A percentile compares a stretch with the other conserved stretches of the same genome.
Evolutionary conservation across 2,329 filamentous ascomycete genomes (phyloP).

Genomic region (Trichoderma harzianum): DNA sequence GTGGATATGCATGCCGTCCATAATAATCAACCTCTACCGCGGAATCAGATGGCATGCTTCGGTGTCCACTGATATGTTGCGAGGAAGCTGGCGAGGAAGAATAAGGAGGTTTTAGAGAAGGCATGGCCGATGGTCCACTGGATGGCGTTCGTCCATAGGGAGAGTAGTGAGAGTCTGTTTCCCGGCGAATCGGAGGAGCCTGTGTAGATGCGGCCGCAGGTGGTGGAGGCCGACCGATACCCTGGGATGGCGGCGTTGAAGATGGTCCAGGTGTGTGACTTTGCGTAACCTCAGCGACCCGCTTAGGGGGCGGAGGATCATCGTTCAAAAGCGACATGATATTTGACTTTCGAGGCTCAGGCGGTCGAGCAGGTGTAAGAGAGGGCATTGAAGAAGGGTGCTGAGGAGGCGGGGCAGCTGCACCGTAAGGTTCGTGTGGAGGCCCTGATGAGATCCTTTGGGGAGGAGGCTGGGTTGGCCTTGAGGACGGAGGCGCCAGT

Average conservation of each 20-base stretch:
- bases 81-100: conserved; percentile 48
- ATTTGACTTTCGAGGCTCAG: conserved; percentile 57
- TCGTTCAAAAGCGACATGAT: conserved; percentile 63
- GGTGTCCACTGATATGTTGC: conserved; percentile 45
- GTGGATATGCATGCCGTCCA: conserved; percentile 35
- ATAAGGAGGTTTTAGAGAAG: conserved; percentile 52
- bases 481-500: conserved; percentile 35
- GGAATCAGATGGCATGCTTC: conserved; percentile 37
- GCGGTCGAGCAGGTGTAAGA: conserved; percentile 38
- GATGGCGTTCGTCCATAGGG: conserved; percentile 40
- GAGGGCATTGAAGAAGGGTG: conserved; percentile 30
- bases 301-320: conserved; percentile 52
- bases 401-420: conserved; percentile 28
- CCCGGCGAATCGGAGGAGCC: conserved; percentile 45
- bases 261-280: conserved; percentile 39
- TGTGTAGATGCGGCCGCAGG: conserved; percentile 39
- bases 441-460: conserved; percentile 33
- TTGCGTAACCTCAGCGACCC: conserved; percentile 46
- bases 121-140: conserved; percentile 46
- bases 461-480: conserved; percentile 40
- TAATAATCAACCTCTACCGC: conserved; percentile 50
- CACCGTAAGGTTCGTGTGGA: conserved; percentile 31
- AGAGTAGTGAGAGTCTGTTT: conserved; percentile 47
- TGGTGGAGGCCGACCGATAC: conserved; percentile 42
- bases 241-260: conserved; percentile 48